phyloP scores from a whole-genome alignment of 345 rosid species.

The Physaria fendleri region DNA sequence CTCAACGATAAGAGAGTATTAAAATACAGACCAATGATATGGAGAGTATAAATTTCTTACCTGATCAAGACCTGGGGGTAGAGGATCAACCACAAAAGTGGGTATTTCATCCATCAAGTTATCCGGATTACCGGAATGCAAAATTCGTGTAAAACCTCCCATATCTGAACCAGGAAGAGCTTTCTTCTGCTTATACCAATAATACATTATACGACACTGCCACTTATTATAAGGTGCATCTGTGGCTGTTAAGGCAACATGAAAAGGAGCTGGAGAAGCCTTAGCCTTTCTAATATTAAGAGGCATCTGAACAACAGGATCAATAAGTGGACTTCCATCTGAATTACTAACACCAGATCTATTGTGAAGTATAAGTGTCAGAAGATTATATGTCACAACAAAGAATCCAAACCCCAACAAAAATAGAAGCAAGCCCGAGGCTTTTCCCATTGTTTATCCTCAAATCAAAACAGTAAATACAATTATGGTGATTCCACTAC shows the following conservation, averaged over 20 bases:
- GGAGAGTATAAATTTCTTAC: constrained; percentile 25
- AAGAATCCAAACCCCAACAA: constrained; percentile 59
- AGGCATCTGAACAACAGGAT: constrained; percentile 76
- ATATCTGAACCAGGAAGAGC: constrained; percentile 77
- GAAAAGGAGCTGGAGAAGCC: constrained; percentile 41
- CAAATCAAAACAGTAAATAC: too few relatives aligned
- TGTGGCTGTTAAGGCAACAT: constrained; percentile 88
- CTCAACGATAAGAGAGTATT: not conserved
- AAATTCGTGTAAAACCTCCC: constrained; percentile 89
- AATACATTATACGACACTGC: constrained; percentile 97
- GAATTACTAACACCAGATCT: constrained; percentile 34
- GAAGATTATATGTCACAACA: constrained; percentile 72
- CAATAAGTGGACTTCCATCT: constrained; percentile 36
- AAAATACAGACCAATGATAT: not conserved
- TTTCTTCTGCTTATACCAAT: constrained; percentile 84
- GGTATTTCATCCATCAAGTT: constrained; percentile 94
- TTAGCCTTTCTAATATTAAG: constrained; percentile 36
- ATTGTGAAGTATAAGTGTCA: constrained; percentile 46
- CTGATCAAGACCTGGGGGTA: constrained; percentile 81
- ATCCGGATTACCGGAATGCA: constrained; percentile 87
- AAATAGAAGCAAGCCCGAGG: constrained; percentile 53
- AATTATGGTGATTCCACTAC: not conserved
- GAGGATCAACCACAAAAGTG: constrained; percentile 84
- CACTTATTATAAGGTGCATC: constrained; percentile 84
- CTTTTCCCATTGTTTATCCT: constrained; percentile 38